Evolutionary conservation across 305 asterid genomes (phyloP).

Genomic region (Vinca major): DNA sequence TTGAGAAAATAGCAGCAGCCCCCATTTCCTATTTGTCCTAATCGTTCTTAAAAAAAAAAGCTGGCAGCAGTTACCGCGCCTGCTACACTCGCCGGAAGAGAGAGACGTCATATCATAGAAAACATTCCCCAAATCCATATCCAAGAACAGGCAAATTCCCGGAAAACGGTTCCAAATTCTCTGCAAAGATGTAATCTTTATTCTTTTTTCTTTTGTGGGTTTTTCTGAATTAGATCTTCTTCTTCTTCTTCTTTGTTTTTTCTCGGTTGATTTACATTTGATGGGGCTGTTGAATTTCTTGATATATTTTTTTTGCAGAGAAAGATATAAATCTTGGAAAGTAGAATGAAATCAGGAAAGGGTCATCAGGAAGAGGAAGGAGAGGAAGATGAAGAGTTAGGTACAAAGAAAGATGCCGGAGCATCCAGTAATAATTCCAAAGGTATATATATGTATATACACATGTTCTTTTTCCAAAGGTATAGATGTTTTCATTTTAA

Average conservation of each 20-base stretch:
- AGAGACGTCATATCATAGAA: too few species aligned
- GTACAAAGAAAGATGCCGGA: slow-evolving; percentile 26
- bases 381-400: slow-evolving; percentile 62
- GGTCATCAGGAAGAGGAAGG: slow-evolving; percentile 34
- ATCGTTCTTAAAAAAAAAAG: too few species aligned
- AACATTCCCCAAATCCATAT: too few species aligned
- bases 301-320: slow-evolving; percentile 9
- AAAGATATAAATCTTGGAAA: slow-evolving; percentile 14
- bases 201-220: too few species aligned
- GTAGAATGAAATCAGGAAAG: slow-evolving; percentile 26
- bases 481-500: not conserved
- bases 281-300: slow-evolving; percentile 12
- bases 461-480: not conserved
- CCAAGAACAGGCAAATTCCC: too few species aligned
- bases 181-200: too few species aligned
- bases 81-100: too few species aligned
- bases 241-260: not conserved
- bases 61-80: too few species aligned
- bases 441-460: slow-evolving; percentile 30
- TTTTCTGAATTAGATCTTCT: too few species aligned
- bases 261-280: slow-evolving; percentile 3
- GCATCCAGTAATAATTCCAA: slow-evolving; percentile 45
- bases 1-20: too few species aligned
- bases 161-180: too few species aligned
- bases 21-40: too few species aligned